Evolutionary conservation across 176 grass and related monocot species (phyloP), one percentile per base, ranked within the genome.

Genomic region (Avena atlantica): DNA sequence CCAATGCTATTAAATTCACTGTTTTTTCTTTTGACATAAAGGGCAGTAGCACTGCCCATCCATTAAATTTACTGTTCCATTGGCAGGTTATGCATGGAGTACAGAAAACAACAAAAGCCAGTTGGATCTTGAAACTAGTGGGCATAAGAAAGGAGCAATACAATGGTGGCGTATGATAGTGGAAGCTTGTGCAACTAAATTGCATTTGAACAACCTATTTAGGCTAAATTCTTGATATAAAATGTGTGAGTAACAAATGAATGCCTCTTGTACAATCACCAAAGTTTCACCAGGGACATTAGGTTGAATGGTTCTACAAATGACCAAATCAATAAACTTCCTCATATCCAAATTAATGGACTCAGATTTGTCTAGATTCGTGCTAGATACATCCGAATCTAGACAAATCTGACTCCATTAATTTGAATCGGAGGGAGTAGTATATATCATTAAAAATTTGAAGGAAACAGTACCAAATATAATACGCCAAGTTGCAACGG

Each of bases 181-280:
- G 37, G 37, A 40, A 40, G 50, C 15, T 70, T 2, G 4, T 55
- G 55, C 44, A 42, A 36, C 14, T 19, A 12, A 37, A 40, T 40
- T 6, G 27, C 57, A 55, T 52, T 66, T 37, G 17, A n/a, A 14
- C 13, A 56, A 27, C 14, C 29, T 55, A 12, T 25, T 1, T 55
- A 47, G 76, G 34, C 74, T 40, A 6, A 74, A 31, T 23, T 59
- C n/a, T 72, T 50, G 34, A 75, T 45, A 14, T 70, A 31, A 70
- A 47, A 77, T 48, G 20, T 83, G 21, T 48, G 53, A 70, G 29
- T 44, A 80, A 34, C 47, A 89, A 64, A 74, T 64, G 29, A 34
- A 45, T 44, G 62, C 7, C 0, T 17, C n/a, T 65, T 21, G 16
- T 80, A 47, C 17, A 65, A 53, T 73, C 29, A 64, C 15, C 76